Evolutionary conservation across 2,329 filamentous ascomycete species (phyloP), one percentile per base, ranked within the genome.

Genomic region (Aspergillus puulaauensis): DNA sequence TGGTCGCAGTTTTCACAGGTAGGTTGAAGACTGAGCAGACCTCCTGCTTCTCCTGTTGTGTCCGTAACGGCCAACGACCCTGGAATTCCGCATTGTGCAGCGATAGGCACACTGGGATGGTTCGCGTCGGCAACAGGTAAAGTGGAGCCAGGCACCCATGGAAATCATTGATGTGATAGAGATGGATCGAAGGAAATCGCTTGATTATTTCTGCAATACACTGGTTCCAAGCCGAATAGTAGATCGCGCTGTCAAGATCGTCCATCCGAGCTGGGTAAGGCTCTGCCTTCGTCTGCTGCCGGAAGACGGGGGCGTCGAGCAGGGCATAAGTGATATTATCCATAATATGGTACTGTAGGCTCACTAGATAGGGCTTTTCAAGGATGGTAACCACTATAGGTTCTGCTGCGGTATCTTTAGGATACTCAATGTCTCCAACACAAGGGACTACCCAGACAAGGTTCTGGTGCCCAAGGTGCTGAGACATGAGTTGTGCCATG

Each of bases 61-160:
- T 86, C 8, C 86, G 78, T 81, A 89, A 86, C 0, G 85, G 84
- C 86, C 86, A 89, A 19, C 88, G 75, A 50, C 86, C 86, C 68
- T 89, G 86, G 64, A 89, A 89, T 62, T 89, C 86, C 50, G 86
- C 86, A 62, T 89, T 89, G 70, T 89, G 86, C 12, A 89, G 81
- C 1, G 86, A 88, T 8, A 89, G 73, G 63, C 83, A 86, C 61
- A 81, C 80, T 3, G 86, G 86, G 41, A 88, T 80, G 0, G 83
- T 85, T 61, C 83, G 74, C 1, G 23, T 24, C 23, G 86, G 86
- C 2, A 89, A 78, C 17, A 88, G 77, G 67, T 89, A 87, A 1
- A 89, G 77, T 2, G 86, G 86, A 44, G 86, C 86, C 12, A 85
- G 71, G 3, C 84, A 82, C 54, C 85, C 85, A 61, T 87, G 85